Evolutionary conservation across 768 basidiomycete species (phyloP), one percentile per base, ranked within the genome.

Genomic region (Psilocybe sp.): DNA sequence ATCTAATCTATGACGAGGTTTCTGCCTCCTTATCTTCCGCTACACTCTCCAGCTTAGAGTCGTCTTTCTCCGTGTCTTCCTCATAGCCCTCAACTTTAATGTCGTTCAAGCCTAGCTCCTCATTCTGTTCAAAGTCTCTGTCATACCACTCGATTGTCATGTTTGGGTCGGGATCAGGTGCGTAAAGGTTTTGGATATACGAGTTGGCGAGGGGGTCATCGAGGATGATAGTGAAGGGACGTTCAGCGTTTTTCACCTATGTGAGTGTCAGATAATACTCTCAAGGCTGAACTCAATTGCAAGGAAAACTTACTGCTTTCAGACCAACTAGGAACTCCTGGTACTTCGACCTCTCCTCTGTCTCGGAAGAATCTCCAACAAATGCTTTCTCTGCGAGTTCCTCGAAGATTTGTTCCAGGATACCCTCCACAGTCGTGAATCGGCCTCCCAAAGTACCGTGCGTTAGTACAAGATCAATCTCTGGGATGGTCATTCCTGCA

Each of bases 191-290:
- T 66, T 99, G 97, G 40, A 99, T 73, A 63, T 98, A 95, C 2
- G 92, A 95, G 66, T 98, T 98, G 12, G 92, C 87, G 15, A 98
- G 75, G 2, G 97, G 97, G 63, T 98, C 96, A 61, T 98, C 96
- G 9, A 99, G 74, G 64, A 98, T 88, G 52, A 99, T 64, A 0
- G 96, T 98, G 70, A 96, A 99, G 3, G 87, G 85, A 32, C 74
- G 75, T 45, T 85, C 79, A 11, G 80, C 95, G 39, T 75, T 77
- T 69, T 92, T 93, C 55, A 94, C 80, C 88, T 92, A 54, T 18
- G 42, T 18, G 12, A 31, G 28, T 15, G 19, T 53, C 44, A 55
- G 35, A 52, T 44, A 47, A 19, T 18, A 37, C 44, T 46, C 14
- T 20, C 8, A 9, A 20, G 19, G 18, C 18, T 12, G 31, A 33